A percentile compares a stretch with the other conserved stretches of the same genome.
These are phyloP conservation scores for Lasiodiplodia theobromae DNA, from an alignment of 2,329 filamentous ascomycete genomes.

Conservation along the genomic window DNA sequence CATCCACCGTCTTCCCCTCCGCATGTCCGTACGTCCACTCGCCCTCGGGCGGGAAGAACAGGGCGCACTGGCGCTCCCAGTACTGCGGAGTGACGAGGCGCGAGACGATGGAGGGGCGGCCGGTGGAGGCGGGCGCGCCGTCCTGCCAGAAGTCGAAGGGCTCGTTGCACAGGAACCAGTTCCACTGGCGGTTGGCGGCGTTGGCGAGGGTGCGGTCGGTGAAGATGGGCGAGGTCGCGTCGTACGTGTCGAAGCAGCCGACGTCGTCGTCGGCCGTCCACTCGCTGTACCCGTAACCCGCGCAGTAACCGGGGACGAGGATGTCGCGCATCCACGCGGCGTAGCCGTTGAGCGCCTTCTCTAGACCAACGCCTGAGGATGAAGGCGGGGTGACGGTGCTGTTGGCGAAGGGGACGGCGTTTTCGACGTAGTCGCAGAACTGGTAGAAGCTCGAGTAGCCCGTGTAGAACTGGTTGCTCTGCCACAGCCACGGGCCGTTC, in stretches of 20 bases:
- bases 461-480: constrained; percentile 59
- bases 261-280: constrained; percentile 46
- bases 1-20: constrained; percentile 55
- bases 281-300: constrained; percentile 54
- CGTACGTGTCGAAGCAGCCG: constrained; percentile 63
- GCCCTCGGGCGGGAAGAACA: constrained; percentile 62
- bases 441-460: constrained; percentile 55
- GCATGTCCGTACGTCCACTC: constrained; percentile 59
- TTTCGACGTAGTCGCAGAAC: constrained; percentile 45
- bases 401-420: constrained; percentile 33
- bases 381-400: constrained; percentile 41
- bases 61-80: constrained; percentile 62
- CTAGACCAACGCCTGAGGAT: constrained; percentile 59
- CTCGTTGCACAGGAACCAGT: constrained; percentile 69
- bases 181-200: constrained; percentile 60
- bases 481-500: constrained; percentile 66
- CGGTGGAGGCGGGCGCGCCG: constrained; percentile 53
- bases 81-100: constrained; percentile 60
- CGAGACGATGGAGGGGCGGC: constrained; percentile 58
- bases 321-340: constrained; percentile 40
- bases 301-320: constrained; percentile 49
- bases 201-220: constrained; percentile 59
- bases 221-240: constrained; percentile 58
- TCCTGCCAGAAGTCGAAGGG: constrained; percentile 66
- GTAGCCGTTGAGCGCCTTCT: constrained; percentile 62